Conservation (phyloP, 2,329 filamentous ascomycete species). For the Cladosporium sp. region DNA sequence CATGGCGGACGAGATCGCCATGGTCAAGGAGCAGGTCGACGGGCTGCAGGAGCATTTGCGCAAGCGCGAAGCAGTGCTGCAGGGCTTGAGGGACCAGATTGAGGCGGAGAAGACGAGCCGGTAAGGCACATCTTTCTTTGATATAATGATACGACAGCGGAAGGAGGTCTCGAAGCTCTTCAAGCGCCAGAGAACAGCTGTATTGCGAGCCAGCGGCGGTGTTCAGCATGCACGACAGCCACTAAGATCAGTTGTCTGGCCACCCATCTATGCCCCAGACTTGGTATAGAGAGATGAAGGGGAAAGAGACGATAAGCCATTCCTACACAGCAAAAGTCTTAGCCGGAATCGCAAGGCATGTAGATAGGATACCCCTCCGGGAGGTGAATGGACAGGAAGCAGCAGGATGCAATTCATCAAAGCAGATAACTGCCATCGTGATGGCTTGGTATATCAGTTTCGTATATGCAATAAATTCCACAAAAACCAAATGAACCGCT, state of each 20-base stretch:
- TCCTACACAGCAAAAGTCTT: no score
- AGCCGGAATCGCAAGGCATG: no score
- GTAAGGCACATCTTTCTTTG: neutral
- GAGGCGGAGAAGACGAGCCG: conserved; percentile 61
- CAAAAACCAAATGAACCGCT: neutral
- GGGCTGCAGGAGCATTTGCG: conserved; percentile 79
- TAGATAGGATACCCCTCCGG: no score
- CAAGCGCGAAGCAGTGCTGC: conserved; percentile 69
- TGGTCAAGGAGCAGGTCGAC: conserved; percentile 91
- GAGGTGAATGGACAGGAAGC: no score
- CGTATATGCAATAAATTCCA: neutral
- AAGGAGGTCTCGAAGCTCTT: no score
- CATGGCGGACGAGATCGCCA: conserved; percentile 78
- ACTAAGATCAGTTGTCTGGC: no score
- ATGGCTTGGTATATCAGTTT: neutral
- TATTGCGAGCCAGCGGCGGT: no score
- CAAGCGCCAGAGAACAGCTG: no score
- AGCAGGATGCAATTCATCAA: neutral
- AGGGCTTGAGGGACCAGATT: conserved; percentile 74
- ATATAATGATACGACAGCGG: neutral
- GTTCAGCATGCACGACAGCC: no score
- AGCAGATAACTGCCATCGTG: neutral
- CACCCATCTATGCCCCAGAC: no score
- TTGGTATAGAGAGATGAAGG: no score
- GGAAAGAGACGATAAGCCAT: no score